phyloP scores from a whole-genome alignment of 371 early-diverging fungal species.

The Paraphysoderma sedebokerense region DNA sequence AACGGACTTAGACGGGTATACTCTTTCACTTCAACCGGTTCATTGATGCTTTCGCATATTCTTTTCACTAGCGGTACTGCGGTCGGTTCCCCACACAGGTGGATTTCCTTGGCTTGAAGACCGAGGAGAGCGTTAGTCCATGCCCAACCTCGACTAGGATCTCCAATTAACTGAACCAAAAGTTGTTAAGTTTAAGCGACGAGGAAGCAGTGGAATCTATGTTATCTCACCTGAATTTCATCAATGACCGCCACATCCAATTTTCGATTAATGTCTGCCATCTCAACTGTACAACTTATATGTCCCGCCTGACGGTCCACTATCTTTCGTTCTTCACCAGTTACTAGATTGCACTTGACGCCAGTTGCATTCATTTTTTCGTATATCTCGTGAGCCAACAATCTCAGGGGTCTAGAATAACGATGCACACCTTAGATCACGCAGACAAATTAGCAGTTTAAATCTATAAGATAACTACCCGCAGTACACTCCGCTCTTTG shows the following conservation, averaged over 20 bases:
- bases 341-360: conserved; percentile 61
- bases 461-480: conserved; percentile 33
- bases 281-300: conserved; percentile 75
- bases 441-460: too few species aligned
- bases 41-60: conserved; percentile 49
- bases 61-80: conserved; percentile 63
- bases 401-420: conserved; percentile 48
- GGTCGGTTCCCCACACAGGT: conserved; percentile 85
- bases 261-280: conserved; percentile 41
- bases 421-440: too few species aligned
- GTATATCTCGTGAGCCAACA: conserved; percentile 87
- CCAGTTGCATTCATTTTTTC: conserved; percentile 58
- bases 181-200: too few species aligned
- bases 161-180: conserved; percentile 89
- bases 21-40: conserved; percentile 54
- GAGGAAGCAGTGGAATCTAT: too few species aligned
- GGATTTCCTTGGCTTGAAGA: conserved; percentile 67
- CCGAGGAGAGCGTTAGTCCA: conserved; percentile 82
- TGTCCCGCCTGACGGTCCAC: conserved; percentile 25
- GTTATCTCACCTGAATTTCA: too few species aligned
- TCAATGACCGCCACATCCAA: conserved; percentile 86
- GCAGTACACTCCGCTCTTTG: conserved; percentile 61
- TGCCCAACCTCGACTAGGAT: conserved; percentile 81
- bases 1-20: conserved; percentile 68
- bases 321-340: conserved; percentile 83